A percentile compares a stretch with the other conserved stretches of the same genome.
Evolutionary conservation across 2,329 filamentous ascomycete species (phyloP).

Genomic region (Pseudogymnoascus sp.): DNA sequence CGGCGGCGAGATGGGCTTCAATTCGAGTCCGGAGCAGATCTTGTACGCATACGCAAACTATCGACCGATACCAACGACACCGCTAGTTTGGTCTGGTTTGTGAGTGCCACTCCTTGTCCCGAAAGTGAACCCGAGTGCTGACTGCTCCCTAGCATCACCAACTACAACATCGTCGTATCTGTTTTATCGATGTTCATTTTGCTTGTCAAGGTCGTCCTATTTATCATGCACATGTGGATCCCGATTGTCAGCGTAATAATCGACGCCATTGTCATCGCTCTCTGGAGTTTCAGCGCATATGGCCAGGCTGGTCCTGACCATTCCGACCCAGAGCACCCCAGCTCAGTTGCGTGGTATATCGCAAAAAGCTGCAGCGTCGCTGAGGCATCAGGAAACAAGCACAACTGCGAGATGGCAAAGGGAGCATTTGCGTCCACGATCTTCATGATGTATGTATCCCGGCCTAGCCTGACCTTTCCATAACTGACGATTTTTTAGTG

Average conservation of each 20-base stretch:
- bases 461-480: constrained; percentile 7
- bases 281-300: constrained; percentile 59
- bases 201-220: constrained; percentile 58
- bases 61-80: constrained; percentile 48
- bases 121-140: constrained; percentile 14
- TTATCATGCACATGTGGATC: constrained; percentile 62
- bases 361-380: constrained; percentile 58
- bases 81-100: constrained; percentile 66
- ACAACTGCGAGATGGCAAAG: constrained; percentile 61
- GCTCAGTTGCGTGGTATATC: constrained; percentile 65
- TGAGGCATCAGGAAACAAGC: constrained; percentile 40
- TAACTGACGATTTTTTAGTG: constrained; percentile 31
- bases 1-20: constrained; percentile 61
- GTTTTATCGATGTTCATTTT: constrained; percentile 69
- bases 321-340: constrained; percentile 53
- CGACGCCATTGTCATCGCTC: constrained; percentile 46
- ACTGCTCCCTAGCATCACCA: constrained; percentile 50
- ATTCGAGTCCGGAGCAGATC: constrained; percentile 61
- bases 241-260: constrained; percentile 54
- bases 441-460: constrained; percentile 55
- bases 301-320: constrained; percentile 68
- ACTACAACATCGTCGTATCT: constrained; percentile 69
- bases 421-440: constrained; percentile 54
- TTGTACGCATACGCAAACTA: constrained; percentile 69
- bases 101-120: constrained; percentile 36